Evolutionary conservation across 129 eudicot genomes (phyloP).

Genomic region (Ambrosia artemisiifolia): DNA sequence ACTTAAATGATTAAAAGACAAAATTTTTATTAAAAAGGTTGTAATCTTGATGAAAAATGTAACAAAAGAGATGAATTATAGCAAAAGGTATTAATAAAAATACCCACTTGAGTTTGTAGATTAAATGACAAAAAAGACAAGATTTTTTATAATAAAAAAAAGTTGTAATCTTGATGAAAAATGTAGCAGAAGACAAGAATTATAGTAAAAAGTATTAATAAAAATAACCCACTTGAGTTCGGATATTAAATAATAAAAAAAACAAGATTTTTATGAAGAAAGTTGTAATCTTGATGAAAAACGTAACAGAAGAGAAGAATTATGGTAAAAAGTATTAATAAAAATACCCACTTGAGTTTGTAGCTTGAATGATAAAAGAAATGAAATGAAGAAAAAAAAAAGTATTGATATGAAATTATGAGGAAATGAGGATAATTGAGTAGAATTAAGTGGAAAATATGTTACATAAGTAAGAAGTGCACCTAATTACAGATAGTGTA

Average conservation of each 20-base stretch:
- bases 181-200: not conserved
- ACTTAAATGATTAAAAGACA: not conserved
- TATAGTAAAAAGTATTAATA: not conserved
- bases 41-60: not conserved
- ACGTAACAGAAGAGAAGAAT: not conserved
- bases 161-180: not conserved
- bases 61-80: not conserved
- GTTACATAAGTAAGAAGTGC: not conserved
- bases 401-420: not conserved
- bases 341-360: too few relatives aligned
- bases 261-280: not conserved
- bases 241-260: not conserved
- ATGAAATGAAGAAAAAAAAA: not conserved
- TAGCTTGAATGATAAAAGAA: too few relatives aligned
- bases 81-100: not conserved
- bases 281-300: not conserved
- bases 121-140: not conserved
- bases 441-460: not conserved
- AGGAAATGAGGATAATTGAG: constrained; percentile 9
- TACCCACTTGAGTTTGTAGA: constrained; percentile 19
- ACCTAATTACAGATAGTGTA: not conserved
- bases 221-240: constrained; percentile 18
- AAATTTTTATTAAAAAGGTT: not conserved
- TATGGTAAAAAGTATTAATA: too few relatives aligned
- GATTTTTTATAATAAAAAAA: not conserved